phyloP scores from a whole-genome alignment of 805 yeast species.

The Sungouiozyma ichnusensis region DNA sequence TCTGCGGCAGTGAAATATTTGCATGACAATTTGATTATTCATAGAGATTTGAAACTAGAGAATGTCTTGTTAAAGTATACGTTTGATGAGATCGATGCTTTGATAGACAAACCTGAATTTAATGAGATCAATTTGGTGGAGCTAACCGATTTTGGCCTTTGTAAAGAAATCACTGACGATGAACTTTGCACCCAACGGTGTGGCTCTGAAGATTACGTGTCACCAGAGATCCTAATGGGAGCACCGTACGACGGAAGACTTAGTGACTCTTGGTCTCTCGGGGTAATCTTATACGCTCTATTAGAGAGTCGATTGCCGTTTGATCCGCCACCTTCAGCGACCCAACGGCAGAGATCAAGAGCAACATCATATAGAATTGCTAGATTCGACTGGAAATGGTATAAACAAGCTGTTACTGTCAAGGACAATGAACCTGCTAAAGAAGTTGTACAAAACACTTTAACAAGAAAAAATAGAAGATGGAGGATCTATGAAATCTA shows the following conservation, averaged over 20 bases:
- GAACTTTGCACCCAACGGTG: slow-evolving; percentile 76
- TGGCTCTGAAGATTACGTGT: slow-evolving; percentile 93
- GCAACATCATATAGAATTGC: slow-evolving; percentile 82
- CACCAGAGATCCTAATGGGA: slow-evolving; percentile 90
- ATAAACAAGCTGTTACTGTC: slow-evolving; percentile 32
- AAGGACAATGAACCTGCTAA: slow-evolving; percentile 9
- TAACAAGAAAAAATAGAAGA: slow-evolving; percentile 23
- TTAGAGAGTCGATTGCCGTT: slow-evolving; percentile 86
- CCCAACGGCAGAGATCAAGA: slow-evolving; percentile 24
- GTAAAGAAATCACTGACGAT: slow-evolving; percentile 52
- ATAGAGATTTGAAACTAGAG: slow-evolving; percentile 87
- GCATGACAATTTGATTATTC: slow-evolving; percentile 62
- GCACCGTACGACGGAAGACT: slow-evolving; percentile 83
- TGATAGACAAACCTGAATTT: not conserved
- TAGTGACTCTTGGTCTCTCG: slow-evolving; percentile 91
- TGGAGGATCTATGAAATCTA: slow-evolving; percentile 21
- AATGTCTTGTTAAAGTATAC: slow-evolving; percentile 50
- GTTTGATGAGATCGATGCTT: slow-evolving; percentile 22
- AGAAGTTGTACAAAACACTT: slow-evolving; percentile 21
- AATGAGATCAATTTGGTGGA: slow-evolving; percentile 35
- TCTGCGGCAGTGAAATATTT: slow-evolving; percentile 60
- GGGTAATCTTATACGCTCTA: slow-evolving; percentile 78
- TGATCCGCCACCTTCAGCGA: slow-evolving; percentile 62
- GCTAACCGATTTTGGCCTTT: slow-evolving; percentile 82
- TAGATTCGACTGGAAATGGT: slow-evolving; percentile 88